Conservation (phyloP, 306 rosid genomes). For the Sechiopsis laciniata region DNA sequence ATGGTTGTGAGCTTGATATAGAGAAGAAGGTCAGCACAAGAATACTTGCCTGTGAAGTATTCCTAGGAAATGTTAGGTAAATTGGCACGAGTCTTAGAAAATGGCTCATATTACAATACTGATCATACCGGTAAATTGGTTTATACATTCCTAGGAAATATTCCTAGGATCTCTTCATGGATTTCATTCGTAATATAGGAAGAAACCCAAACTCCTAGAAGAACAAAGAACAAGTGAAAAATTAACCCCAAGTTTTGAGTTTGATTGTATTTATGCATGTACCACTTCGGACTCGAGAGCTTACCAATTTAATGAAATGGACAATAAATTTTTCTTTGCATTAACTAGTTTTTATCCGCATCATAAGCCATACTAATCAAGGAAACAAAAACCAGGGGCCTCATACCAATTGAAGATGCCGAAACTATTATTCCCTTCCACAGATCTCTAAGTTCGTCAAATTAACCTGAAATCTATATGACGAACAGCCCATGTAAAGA, state of each 20-base stretch:
- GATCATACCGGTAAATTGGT: not conserved
- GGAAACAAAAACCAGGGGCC: constrained; percentile 20
- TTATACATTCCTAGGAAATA: too few relatives aligned
- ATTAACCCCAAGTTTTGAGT: not conserved
- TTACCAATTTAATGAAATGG: not conserved
- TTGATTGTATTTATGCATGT: not conserved
- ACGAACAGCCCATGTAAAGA: constrained; percentile 27
- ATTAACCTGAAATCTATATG: constrained; percentile 93
- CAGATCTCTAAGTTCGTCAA: constrained; percentile 86
- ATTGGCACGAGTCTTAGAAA: constrained; percentile 15
- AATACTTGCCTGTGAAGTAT: constrained; percentile 67
- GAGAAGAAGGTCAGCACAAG: constrained; percentile 79
- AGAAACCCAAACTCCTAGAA: constrained; percentile 66
- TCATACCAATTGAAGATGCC: constrained; percentile 54
- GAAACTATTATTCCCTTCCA: constrained; percentile 87
- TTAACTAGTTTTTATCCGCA: too few relatives aligned
- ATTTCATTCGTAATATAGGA: constrained; percentile 74
- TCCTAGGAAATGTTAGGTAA: constrained; percentile 25
- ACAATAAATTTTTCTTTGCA: not conserved
- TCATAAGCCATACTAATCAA: not conserved
- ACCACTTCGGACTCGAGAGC: not conserved
- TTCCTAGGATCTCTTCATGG: constrained; percentile 70
- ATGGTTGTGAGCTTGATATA: constrained; percentile 89
- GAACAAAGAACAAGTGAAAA: constrained; percentile 26
- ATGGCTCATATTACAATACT: constrained; percentile 20